Evolutionary conservation across 768 basidiomycete genomes (phyloP).

Genomic region (Auriscalpium microsporum): DNA sequence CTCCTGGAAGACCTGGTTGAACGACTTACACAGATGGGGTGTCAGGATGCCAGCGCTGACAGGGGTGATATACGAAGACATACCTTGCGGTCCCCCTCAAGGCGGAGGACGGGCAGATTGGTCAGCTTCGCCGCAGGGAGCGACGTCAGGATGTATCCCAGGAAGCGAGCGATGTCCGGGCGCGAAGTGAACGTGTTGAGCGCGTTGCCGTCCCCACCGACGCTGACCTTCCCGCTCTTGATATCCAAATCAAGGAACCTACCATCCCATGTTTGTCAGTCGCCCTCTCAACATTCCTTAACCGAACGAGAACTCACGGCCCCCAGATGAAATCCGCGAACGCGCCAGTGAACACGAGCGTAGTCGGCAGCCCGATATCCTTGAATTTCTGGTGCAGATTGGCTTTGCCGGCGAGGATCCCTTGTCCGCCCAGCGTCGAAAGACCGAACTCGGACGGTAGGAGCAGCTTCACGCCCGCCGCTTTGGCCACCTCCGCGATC

Average conservation of each 20-base stretch:
- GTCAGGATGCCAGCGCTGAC: background rate
- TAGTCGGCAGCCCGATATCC: conserved; percentile 11
- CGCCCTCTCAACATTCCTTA: background rate
- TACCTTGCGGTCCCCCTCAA: conserved; percentile 14
- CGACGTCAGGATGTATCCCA: too few relatives aligned
- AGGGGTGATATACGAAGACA: background rate
- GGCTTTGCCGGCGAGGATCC: conserved; percentile 3
- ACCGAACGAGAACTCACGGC: background rate
- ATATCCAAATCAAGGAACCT: conserved; percentile 6
- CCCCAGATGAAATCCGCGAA: conserved; percentile 8
- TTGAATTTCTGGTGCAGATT: conserved; percentile 5
- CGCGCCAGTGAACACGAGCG: conserved; percentile 12
- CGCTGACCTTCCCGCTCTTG: conserved; percentile 7
- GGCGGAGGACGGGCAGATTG: conserved; percentile 1
- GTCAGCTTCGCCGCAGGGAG: too few relatives aligned
- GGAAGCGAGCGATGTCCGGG: background rate
- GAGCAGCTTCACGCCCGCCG: background rate
- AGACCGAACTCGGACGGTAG: conserved; percentile 21
- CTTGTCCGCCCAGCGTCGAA: conserved; percentile 6
- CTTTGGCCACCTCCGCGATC: conserved; percentile 10
- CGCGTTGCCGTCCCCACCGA: conserved; percentile 12
- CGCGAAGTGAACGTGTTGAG: conserved; percentile 11
- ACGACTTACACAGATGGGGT: background rate
- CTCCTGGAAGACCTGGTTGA: conserved; percentile 13
- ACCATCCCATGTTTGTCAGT: background rate